A percentile compares a stretch with the other conserved stretches of the same genome.
Evolutionary conservation across 176 grass and related monocot species (phyloP).

Genomic region (Lolium rigidum): DNA sequence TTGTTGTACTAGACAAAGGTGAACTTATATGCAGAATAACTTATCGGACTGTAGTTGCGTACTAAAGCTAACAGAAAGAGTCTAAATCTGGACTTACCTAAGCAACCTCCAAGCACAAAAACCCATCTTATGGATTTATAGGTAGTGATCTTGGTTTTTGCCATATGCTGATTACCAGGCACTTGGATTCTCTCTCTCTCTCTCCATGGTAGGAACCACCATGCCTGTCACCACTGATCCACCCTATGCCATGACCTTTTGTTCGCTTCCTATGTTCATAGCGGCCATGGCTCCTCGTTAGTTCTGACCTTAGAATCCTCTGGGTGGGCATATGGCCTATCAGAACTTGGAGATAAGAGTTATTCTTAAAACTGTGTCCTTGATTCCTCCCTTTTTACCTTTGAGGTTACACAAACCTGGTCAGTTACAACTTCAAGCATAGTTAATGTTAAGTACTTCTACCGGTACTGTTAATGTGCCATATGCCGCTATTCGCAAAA

Average conservation of each 20-base stretch:
- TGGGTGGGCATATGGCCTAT: background rate
- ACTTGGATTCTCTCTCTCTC: background rate
- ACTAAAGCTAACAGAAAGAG: background rate
- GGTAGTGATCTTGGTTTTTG: background rate
- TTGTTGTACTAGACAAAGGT: background rate
- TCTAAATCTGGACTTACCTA: background rate
- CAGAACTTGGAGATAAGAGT: background rate
- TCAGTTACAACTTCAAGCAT: background rate
- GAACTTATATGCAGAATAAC: background rate
- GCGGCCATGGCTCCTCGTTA: background rate
- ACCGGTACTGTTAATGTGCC: background rate
- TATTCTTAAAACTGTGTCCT: background rate
- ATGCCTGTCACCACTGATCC: background rate
- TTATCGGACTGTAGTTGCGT: background rate
- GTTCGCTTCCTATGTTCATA: background rate
- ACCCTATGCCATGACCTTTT: background rate
- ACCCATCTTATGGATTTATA: background rate
- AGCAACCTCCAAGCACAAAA: background rate
- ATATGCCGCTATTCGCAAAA: background rate
- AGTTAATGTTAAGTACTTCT: background rate
- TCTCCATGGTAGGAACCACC: background rate
- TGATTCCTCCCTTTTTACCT: background rate
- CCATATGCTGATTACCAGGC: background rate
- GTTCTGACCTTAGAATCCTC: background rate
- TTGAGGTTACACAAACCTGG: background rate